A percentile compares a stretch with the other conserved stretches of the same genome.
Evolutionary conservation across 2,329 filamentous ascomycete species (phyloP).

Genomic region (Achaetomium macrosporum): DNA sequence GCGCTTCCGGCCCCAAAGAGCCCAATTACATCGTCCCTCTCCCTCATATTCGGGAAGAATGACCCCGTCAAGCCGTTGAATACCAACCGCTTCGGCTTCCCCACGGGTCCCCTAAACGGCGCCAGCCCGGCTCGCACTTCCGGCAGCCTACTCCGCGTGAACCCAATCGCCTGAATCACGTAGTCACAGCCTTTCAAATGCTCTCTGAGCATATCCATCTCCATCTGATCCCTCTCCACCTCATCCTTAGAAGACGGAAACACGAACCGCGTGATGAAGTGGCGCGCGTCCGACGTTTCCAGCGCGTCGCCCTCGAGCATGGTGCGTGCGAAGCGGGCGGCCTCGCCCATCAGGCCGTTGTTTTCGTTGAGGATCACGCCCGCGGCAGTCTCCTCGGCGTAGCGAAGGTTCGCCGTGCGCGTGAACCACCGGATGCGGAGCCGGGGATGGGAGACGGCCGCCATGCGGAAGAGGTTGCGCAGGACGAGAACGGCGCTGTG

Average conservation of each 20-base stretch:
- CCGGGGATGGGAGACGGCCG: slow-evolving; percentile 1
- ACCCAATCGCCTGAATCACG: slow-evolving; percentile 18
- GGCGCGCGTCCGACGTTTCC: not conserved
- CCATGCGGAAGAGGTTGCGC: slow-evolving; percentile 15
- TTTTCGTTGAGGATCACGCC: slow-evolving; percentile 15
- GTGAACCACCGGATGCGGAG: slow-evolving; percentile 18
- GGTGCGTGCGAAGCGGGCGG: slow-evolving; percentile 15
- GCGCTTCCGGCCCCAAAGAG: slow-evolving; percentile 21
- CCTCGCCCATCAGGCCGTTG: slow-evolving; percentile 16
- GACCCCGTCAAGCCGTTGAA: slow-evolving; percentile 16
- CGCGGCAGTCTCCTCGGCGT: slow-evolving; percentile 9
- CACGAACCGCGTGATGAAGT: slow-evolving; percentile 11
- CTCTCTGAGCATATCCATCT: not conserved
- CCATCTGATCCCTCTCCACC: not conserved
- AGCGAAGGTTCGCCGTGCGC: slow-evolving; percentile 8
- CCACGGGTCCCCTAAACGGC: not conserved
- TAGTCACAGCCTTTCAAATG: slow-evolving; percentile 7
- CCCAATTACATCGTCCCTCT: not conserved
- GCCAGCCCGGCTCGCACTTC: not conserved
- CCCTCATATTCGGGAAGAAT: not conserved
- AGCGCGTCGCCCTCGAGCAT: slow-evolving; percentile 18
- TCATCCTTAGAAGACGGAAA: not conserved
- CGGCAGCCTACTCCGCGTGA: slow-evolving; percentile 3
- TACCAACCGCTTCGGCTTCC: slow-evolving; percentile 3
- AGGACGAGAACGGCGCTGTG: slow-evolving; percentile 21